These are phyloP conservation scores for Suillus subaureus DNA, from an alignment of 768 basidiomycete species.

Conservation along the genomic window DNA sequence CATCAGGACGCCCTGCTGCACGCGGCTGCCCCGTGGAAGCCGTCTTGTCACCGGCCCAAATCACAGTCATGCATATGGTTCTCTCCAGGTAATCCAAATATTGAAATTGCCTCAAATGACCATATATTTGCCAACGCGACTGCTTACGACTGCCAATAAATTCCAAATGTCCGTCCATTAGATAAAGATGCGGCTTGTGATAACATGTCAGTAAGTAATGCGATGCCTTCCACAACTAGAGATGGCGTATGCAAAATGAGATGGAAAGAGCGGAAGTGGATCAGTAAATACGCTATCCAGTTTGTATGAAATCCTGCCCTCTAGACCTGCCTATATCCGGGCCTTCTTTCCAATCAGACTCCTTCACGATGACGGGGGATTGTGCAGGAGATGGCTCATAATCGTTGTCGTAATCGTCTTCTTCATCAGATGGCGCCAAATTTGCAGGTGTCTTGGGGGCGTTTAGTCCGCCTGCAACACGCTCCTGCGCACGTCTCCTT, in stretches of 20 bases:
- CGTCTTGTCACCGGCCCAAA: conserved; percentile 18
- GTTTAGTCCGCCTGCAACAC: conserved; percentile 46
- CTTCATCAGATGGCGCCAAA: conserved; percentile 23
- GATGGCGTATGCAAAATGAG: conserved; percentile 16
- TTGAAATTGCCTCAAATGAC: conserved; percentile 27
- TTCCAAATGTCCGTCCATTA: conserved; percentile 40
- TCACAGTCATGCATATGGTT: conserved; percentile 14
- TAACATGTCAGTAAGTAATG: conserved; percentile 22
- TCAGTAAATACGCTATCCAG: conserved; percentile 24
- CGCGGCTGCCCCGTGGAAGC: conserved; percentile 28
- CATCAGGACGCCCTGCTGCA: conserved; percentile 36
- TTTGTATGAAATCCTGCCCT: conserved; percentile 22
- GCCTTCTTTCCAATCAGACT: conserved; percentile 22
- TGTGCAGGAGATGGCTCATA: conserved; percentile 13
- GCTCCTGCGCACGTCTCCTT: conserved; percentile 70
- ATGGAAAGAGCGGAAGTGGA: conserved; percentile 13
- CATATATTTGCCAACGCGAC: conserved; percentile 17
- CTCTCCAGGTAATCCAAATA: conserved; percentile 17
- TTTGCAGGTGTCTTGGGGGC: conserved; percentile 24
- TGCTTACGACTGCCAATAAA: conserved; percentile 17
- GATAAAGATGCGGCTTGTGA: conserved; percentile 32
- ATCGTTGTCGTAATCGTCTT: conserved; percentile 23
- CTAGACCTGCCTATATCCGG: conserved; percentile 16
- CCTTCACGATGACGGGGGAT: conserved; percentile 12
- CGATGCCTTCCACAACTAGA: conserved; percentile 26